Conservation (phyloP, 164 flowering plant species). For the Vitis riparia region DNA sequence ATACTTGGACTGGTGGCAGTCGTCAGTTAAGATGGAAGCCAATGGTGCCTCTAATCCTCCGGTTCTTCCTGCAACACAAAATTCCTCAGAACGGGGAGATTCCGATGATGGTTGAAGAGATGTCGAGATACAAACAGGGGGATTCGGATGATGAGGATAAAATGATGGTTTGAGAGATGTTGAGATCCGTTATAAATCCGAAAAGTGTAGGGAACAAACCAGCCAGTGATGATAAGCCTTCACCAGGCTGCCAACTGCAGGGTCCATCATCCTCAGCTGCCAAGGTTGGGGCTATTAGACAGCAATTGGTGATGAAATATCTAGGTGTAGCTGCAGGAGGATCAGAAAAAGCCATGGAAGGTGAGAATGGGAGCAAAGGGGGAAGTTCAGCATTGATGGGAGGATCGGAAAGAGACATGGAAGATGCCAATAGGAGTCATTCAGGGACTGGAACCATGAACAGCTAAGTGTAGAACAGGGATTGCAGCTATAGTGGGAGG, state of each 20-base stretch:
- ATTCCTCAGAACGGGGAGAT: neutral
- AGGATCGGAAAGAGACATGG: neutral
- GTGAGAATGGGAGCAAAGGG: neutral
- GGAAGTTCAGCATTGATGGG: neutral
- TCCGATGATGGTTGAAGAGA: no score
- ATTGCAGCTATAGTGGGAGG: neutral
- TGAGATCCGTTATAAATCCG: neutral
- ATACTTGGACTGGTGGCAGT: constrained; percentile 29
- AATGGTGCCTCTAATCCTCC: neutral
- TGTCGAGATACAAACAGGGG: neutral
- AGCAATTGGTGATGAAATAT: no score
- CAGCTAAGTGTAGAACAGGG: neutral
- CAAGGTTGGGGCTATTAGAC: no score
- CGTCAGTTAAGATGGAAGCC: neutral
- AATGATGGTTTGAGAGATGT: neutral
- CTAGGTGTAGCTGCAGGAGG: neutral
- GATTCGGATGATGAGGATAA: neutral
- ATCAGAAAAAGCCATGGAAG: no score
- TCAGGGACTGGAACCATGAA: neutral
- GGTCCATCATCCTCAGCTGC: no score
- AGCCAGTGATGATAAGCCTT: no score
- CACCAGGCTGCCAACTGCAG: no score
- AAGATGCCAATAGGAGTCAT: neutral
- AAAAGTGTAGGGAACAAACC: no score
- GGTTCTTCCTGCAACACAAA: neutral